Evolutionary conservation across 768 basidiomycete genomes (phyloP).

Genomic region (Lepiota venenata): DNA sequence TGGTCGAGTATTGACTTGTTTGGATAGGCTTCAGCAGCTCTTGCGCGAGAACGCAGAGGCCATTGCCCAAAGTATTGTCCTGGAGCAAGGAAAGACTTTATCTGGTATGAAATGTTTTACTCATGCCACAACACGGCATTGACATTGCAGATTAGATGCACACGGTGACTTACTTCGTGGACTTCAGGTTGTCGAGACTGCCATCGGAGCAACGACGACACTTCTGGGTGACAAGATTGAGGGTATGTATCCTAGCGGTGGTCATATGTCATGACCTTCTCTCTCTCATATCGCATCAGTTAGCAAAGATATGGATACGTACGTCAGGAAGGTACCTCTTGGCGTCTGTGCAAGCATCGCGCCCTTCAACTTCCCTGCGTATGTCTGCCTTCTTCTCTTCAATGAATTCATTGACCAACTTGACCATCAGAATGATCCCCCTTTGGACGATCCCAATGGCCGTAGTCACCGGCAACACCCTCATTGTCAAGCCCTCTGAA

Average conservation of each 20-base stretch:
- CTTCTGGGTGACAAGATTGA: slow-evolving; percentile 90
- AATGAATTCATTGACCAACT: neutral
- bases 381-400: slow-evolving; percentile 24
- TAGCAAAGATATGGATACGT: slow-evolving; percentile 97
- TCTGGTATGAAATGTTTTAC: slow-evolving; percentile 45
- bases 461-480: slow-evolving; percentile 85
- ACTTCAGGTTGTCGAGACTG: slow-evolving; percentile 83
- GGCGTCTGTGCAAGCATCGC: slow-evolving; percentile 87
- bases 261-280: slow-evolving; percentile 1
- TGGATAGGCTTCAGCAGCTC: slow-evolving; percentile 73
- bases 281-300: slow-evolving; percentile 38
- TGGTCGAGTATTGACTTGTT: neutral
- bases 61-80: slow-evolving; percentile 83
- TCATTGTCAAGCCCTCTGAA: slow-evolving; percentile 96
- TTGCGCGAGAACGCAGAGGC: slow-evolving; percentile 85
- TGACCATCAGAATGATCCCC: slow-evolving; percentile 77
- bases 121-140: neutral
- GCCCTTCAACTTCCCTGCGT: slow-evolving; percentile 95
- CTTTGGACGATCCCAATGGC: slow-evolving; percentile 95
- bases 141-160: slow-evolving; percentile 56
- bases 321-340: slow-evolving; percentile 79
- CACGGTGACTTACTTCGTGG: slow-evolving; percentile 94
- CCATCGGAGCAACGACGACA: slow-evolving; percentile 76
- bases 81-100: slow-evolving; percentile 95
- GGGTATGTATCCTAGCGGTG: slow-evolving; percentile 44